Conservation (phyloP, 2,329 filamentous ascomycete genomes). For the Karstenula rhodostoma region DNA sequence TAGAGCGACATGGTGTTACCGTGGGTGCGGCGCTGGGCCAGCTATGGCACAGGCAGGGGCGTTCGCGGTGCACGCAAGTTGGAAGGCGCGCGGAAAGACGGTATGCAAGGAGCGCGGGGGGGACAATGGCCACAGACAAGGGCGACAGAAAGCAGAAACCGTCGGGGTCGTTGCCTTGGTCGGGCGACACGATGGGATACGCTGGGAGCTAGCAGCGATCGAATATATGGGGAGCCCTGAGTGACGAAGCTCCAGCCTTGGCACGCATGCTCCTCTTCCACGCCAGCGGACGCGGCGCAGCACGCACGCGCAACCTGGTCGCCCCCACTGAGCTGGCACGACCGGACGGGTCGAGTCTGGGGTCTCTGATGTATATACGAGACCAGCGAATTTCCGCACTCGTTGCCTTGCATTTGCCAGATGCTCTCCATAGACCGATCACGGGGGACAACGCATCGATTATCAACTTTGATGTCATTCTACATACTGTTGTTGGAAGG, state of each 20-base stretch:
- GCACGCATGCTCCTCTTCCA: slow-evolving; percentile 2
- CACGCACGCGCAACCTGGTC: slow-evolving; percentile 7
- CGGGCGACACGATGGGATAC: neutral
- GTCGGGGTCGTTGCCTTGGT: neutral
- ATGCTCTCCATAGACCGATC: slow-evolving; percentile 32
- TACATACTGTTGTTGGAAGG: slow-evolving; percentile 24
- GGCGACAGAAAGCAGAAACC: neutral
- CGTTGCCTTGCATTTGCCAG: slow-evolving; percentile 26
- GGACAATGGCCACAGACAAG: neutral
- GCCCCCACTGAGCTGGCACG: slow-evolving; percentile 7
- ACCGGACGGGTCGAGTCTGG: slow-evolving; percentile 3
- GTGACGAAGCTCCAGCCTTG: slow-evolving; percentile 9
- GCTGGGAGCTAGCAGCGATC: neutral
- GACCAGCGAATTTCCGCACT: slow-evolving; percentile 21
- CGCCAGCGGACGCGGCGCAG: neutral
- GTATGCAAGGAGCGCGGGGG: neutral
- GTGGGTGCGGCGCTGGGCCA: neutral
- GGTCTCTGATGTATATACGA: neutral
- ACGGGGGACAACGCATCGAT: slow-evolving; percentile 47
- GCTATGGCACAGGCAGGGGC: slow-evolving; percentile 3
- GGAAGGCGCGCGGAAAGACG: neutral
- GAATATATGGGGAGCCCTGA: neutral
- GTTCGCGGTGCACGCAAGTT: neutral
- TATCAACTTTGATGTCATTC: slow-evolving; percentile 46
- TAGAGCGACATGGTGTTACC: slow-evolving; percentile 12